Evolutionary conservation across 73 alveolate genomes (phyloP).

Genomic region (Paramecium sexaurelia): DNA sequence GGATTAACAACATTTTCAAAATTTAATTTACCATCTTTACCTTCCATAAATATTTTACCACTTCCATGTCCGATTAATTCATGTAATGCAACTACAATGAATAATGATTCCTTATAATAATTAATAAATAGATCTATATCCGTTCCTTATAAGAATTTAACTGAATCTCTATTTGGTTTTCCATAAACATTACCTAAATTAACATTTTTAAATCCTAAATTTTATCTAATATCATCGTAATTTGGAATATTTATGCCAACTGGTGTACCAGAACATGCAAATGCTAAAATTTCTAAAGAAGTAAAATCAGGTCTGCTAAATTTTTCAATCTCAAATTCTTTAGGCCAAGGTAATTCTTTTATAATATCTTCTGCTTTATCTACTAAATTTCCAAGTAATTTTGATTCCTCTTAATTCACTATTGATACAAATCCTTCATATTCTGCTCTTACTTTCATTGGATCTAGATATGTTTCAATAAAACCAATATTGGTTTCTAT

Average conservation of each 20-base stretch:
- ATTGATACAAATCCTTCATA: constrained; percentile 96
- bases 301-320: constrained; percentile 90
- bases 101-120: constrained; percentile 73
- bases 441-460: constrained; percentile 90
- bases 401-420: constrained; percentile 86
- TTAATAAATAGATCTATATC: constrained; percentile 73
- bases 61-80: constrained; percentile 89
- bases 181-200: constrained; percentile 82
- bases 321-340: constrained; percentile 90
- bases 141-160: constrained; percentile 80
- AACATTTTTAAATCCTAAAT: constrained; percentile 92
- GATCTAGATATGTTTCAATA: constrained; percentile 93
- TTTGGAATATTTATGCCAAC: constrained; percentile 95
- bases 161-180: constrained; percentile 72
- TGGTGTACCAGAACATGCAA: constrained; percentile 91
- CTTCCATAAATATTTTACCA: constrained; percentile 87
- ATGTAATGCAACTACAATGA: constrained; percentile 89
- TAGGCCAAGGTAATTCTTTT: constrained; percentile 94
- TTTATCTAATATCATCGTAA: constrained; percentile 89
- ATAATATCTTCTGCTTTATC: constrained; percentile 82
- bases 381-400: constrained; percentile 79
- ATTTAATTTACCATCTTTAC: constrained; percentile 81
- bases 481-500: constrained; percentile 96
- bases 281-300: constrained; percentile 84
- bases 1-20: constrained; percentile 89